Conservation (phyloP, 306 rosid species). For the Pyrus bretschneideri region DNA sequence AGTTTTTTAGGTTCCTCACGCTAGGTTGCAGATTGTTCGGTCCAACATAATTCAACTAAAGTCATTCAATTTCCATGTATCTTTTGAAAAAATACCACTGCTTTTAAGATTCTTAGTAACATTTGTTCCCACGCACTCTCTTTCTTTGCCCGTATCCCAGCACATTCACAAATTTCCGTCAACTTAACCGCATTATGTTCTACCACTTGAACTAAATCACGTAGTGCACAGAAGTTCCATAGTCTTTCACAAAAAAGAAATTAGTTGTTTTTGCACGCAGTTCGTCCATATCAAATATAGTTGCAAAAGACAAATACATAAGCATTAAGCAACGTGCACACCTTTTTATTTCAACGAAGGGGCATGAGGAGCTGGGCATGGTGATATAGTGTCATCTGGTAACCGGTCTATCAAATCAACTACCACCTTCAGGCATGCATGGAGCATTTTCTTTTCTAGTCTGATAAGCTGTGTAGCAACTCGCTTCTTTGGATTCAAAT, state of each 20-base stretch:
- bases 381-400: slow-evolving; percentile 71
- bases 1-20: not conserved
- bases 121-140: not conserved
- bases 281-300: slow-evolving; percentile 7
- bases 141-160: not conserved
- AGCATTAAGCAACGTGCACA: not conserved
- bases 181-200: slow-evolving; percentile 27
- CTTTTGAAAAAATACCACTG: no score
- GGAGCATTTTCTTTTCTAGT: slow-evolving; percentile 82
- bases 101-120: not conserved
- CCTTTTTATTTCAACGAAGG: slow-evolving; percentile 69
- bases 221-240: slow-evolving; percentile 11
- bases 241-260: no score
- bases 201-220: slow-evolving; percentile 18
- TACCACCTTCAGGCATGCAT: slow-evolving; percentile 73
- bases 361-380: slow-evolving; percentile 87
- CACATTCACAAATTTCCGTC: slow-evolving; percentile 3
- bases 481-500: slow-evolving; percentile 71
- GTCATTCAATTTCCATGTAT: no score
- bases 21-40: not conserved
- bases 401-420: slow-evolving; percentile 54
- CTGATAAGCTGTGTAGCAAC: slow-evolving; percentile 79
- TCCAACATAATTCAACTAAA: not conserved
- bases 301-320: not conserved
- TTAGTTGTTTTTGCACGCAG: not conserved